Evolutionary conservation across 345 rosid genomes (phyloP), one percentile per base, ranked within the genome.

Genomic region (Lepidium sativum): DNA sequence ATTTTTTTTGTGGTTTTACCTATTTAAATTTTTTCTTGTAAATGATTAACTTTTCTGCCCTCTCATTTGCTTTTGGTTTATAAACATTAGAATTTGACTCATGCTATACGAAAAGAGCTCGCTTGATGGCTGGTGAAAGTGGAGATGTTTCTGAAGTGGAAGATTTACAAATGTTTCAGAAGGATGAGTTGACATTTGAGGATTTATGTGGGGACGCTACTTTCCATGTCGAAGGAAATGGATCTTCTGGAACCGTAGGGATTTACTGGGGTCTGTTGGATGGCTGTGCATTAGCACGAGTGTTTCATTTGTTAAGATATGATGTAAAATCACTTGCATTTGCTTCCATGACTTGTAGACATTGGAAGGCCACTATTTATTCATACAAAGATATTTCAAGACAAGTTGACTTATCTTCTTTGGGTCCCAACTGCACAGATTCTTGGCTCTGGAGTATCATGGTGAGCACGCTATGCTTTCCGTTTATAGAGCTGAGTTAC

Each of bases 311-410:
- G 70, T 71, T 95, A 82, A 85, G 88, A 78, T 76, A 81, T 54
- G 97, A 95, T 79, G 53, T 84, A 72, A 83, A 76, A 68, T 80
- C 99, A 62, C 92, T 91, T 56, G 77, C 83, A 32, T 34, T 81
- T 76, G 91, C 96, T 57, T 88, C 99, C 67, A 78, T 82, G 78
- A 88, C 96, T 65, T 95, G 97, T 75, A 88, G 83, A 76, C 91
- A 82, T 48, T 95, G 99, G 99, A 85, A 92, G 69, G 77, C 95
- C 70, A 92, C 86, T 67, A 82, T 74, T 52, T 62, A 75, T 49
- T 86, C 85, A 77, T 95, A 88, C 82, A 85, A 82, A 79, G 82
- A 72, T 65, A 79, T 95, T 56, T 75, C 97, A 56, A 80, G 72
- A 77, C 84, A 81, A 70, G 86, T 88, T 75, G 88, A 91, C 80